Evolutionary conservation across 768 basidiomycete species (phyloP).

Genomic region (Polyporus arcularius): DNA sequence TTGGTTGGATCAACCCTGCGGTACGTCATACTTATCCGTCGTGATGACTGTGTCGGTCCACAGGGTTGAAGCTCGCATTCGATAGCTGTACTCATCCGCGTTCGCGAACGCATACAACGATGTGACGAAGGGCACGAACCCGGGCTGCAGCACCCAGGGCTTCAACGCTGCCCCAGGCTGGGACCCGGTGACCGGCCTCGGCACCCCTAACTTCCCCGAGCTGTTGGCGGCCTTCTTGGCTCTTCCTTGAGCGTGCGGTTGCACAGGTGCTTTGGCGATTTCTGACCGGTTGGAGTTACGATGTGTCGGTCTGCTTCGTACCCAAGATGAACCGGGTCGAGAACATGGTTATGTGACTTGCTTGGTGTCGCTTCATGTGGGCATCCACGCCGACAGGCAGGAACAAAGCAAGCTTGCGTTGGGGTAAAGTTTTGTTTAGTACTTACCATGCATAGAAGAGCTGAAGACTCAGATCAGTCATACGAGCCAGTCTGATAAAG

Average conservation of each 20-base stretch:
- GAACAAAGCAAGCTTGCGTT: no score
- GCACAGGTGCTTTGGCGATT: neutral
- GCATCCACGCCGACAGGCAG: no score
- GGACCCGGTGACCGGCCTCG: slow-evolving; percentile 39
- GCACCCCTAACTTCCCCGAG: slow-evolving; percentile 33
- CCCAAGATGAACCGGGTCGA: neutral
- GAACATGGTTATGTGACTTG: no score
- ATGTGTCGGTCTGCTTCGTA: neutral
- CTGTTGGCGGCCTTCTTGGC: slow-evolving; percentile 15
- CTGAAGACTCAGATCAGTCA: no score
- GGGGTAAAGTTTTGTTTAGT: no score
- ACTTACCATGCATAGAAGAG: no score
- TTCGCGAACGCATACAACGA: slow-evolving; percentile 33
- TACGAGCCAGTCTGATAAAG: no score
- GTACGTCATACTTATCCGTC: slow-evolving; percentile 22
- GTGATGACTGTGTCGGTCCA: neutral
- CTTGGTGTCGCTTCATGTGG: no score
- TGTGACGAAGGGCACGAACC: slow-evolving; percentile 35
- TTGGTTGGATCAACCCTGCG: slow-evolving; percentile 36
- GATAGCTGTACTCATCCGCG: slow-evolving; percentile 22
- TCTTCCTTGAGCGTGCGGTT: slow-evolving; percentile 8
- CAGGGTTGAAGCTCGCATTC: neutral
- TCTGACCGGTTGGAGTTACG: no score
- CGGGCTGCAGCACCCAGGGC: slow-evolving; percentile 39
- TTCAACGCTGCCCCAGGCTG: slow-evolving; percentile 35